A percentile compares a stretch with the other conserved stretches of the same genome.
These are phyloP conservation scores for Venturia effusa DNA, from an alignment of 2,329 filamentous ascomycete genomes.

Conservation along the genomic window DNA sequence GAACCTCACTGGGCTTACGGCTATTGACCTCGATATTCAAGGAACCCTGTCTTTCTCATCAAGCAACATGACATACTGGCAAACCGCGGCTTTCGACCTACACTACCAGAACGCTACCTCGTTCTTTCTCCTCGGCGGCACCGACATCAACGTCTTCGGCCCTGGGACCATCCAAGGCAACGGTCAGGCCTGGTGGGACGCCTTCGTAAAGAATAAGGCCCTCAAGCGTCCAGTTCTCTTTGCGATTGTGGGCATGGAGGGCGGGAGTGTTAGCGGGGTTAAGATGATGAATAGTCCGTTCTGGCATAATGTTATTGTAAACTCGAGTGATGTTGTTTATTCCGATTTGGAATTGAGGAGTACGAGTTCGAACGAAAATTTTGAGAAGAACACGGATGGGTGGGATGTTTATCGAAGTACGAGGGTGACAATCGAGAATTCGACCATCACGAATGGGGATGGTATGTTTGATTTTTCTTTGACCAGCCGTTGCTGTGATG, in stretches of 20 bases:
- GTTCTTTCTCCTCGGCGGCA: conserved; percentile 33
- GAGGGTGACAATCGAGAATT: conserved; percentile 57
- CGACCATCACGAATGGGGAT: conserved; percentile 52
- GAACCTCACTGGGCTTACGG: conserved; percentile 50
- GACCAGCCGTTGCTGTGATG: no score
- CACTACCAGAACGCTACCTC: conserved; percentile 21
- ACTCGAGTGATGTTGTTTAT: conserved; percentile 53
- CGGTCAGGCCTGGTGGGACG: conserved; percentile 47
- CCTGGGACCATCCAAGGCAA: conserved; percentile 48
- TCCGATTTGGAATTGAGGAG: conserved; percentile 26
- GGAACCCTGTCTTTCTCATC: conserved; percentile 49
- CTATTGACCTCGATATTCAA: conserved; percentile 52
- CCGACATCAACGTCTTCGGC: conserved; percentile 40
- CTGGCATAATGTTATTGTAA: conserved; percentile 56
- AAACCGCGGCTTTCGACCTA: conserved; percentile 19
- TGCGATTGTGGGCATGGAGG: conserved; percentile 45
- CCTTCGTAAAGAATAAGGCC: conserved; percentile 46
- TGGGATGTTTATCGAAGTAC: conserved; percentile 36
- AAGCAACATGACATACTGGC: conserved; percentile 32
- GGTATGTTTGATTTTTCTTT: background rate
- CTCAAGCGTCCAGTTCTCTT: conserved; percentile 49
- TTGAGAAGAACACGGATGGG: conserved; percentile 5
- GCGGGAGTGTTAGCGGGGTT: conserved; percentile 48
- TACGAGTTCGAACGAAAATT: background rate
- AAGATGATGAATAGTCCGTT: conserved; percentile 49